Percentiles rank a stretch among this genome's conserved stretches.
Conservation (phyloP, 805 yeast species). For the Candida germanica region DNA sequence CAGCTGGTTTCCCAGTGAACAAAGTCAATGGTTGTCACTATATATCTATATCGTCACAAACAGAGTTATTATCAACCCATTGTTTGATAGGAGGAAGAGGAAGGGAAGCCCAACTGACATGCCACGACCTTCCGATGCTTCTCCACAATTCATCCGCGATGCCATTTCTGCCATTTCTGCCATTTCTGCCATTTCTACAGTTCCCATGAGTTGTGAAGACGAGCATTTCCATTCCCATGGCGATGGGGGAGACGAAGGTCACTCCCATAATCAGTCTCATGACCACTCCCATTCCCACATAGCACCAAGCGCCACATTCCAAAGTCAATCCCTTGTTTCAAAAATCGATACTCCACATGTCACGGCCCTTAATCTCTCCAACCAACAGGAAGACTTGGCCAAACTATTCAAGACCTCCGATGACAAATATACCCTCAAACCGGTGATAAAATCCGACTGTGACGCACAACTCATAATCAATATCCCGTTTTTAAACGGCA, state of each 20-base stretch:
- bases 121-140: too few species aligned
- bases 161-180: too few species aligned
- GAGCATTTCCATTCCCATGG: conserved; percentile 23
- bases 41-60: too few species aligned
- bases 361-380: conserved; percentile 60
- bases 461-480: conserved; percentile 77
- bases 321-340: conserved; percentile 62
- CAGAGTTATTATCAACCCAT: too few species aligned
- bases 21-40: too few species aligned
- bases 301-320: conserved; percentile 69
- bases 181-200: too few species aligned
- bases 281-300: conserved; percentile 38
- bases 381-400: conserved; percentile 46
- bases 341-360: conserved; percentile 60
- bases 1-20: too few species aligned
- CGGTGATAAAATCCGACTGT: conserved; percentile 61
- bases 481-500: conserved; percentile 71
- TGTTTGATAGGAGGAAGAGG: too few species aligned
- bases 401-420: conserved; percentile 53
- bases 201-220: conserved; percentile 29
- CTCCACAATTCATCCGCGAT: too few species aligned
- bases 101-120: too few species aligned
- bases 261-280: conserved; percentile 27
- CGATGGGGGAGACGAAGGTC: conserved; percentile 25
- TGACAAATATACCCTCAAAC: conserved; percentile 47